Evolutionary conservation across 2,329 filamentous ascomycete genomes (phyloP), one percentile per base, ranked within the genome.

Genomic region (Exserohilum turcica): DNA sequence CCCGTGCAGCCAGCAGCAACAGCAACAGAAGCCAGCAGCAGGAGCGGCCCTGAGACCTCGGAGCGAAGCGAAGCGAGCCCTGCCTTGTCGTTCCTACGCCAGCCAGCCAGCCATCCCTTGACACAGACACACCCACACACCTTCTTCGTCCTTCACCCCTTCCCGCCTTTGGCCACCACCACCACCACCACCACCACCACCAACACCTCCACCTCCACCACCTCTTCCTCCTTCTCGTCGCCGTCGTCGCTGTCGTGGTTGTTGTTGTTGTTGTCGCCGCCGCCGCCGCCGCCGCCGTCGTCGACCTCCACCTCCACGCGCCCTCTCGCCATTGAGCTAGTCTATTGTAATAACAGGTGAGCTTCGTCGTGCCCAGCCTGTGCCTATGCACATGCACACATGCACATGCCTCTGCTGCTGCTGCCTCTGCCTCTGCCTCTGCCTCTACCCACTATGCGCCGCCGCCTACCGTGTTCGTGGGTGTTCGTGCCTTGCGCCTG

Each of bases 31-130:
- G n/a, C n/a, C n/a, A n/a, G n/a, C n/a, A n/a, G n/a, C n/a, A n/a
- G n/a, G n/a, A 43, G 15, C 60, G 50, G 58, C 59, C 63, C 61
- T 61, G 60, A 64, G 54, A 55, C 62, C 60, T 58, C 56, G 56
- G 52, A 60, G 57, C 64, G 60, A 65, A 67, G 63, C 70, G 64
- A 71, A 67, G 63, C 70, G 65, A 71, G 64, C 64, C 57, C n/a
- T n/a, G n/a, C n/a, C n/a, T 54, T 57, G 62, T 66, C 60, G 53
- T 50, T 59, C 59, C 61, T 60, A 58, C 49, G 52, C 54, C 60
- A 60, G 57, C 66, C 67, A 64, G 52, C 54, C 60, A 60, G 57
- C 66, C 67, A 64, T 67, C 67, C 64, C 64, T 69, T 68, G 56
- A 59, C 60, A 24, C 21, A 24, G 21, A 24, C 21, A 24, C 21